phyloP scores from a whole-genome alignment of 805 yeast genomes.

The Barnettozyma salicaria region DNA sequence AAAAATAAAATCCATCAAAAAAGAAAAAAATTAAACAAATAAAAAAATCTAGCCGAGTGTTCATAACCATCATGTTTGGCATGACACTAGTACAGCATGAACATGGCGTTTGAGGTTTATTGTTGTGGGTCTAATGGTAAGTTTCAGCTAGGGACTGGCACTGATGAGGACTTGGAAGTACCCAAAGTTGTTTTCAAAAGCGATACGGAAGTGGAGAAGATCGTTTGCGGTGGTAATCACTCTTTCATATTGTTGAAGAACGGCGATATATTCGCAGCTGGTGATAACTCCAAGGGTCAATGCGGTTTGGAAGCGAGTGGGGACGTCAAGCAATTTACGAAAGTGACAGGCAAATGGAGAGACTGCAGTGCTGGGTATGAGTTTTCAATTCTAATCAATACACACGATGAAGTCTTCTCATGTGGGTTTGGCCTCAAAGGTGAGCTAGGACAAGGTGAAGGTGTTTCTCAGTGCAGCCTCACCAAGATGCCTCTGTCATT shows the following conservation, averaged over 20 bases:
- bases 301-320: conserved; percentile 31
- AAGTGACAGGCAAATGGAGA: conserved; percentile 31
- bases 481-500: conserved; percentile 12
- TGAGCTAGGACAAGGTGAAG: conserved; percentile 55
- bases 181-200: conserved; percentile 19
- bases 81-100: not conserved
- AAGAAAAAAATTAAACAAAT: no score
- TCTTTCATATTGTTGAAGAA: conserved; percentile 50
- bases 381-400: conserved; percentile 47
- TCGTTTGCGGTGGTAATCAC: conserved; percentile 86
- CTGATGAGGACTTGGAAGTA: conserved; percentile 42
- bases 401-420: conserved; percentile 35
- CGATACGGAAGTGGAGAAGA: conserved; percentile 30
- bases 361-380: conserved; percentile 78
- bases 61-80: not conserved
- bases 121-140: conserved; percentile 84
- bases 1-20: not conserved
- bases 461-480: conserved; percentile 7
- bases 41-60: not conserved
- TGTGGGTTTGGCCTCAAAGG: conserved; percentile 69
- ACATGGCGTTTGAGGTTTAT: conserved; percentile 28
- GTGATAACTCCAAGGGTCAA: conserved; percentile 55
- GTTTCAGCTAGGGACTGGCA: conserved; percentile 61
- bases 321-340: conserved; percentile 15
- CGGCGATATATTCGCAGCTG: conserved; percentile 53